phyloP scores from a whole-genome alignment of 768 basidiomycete genomes.

The Suillus americanus region DNA sequence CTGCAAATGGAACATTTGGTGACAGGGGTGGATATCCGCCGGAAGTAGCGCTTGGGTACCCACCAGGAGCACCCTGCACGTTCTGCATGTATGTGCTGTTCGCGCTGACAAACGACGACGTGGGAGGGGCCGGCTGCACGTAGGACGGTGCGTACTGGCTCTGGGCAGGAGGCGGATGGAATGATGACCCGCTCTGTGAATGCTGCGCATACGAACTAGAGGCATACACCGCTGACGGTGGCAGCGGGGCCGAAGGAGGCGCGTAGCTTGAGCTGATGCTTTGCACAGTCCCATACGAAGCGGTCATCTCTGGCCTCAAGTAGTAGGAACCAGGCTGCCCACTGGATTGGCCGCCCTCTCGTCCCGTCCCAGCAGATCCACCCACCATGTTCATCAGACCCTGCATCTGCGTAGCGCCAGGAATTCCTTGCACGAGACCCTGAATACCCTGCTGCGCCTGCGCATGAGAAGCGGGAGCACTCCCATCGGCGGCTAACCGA shows the following conservation, averaged over 20 bases:
- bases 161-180: constrained; percentile 19
- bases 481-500: constrained; percentile 54
- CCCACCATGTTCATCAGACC: constrained; percentile 33
- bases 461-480: constrained; percentile 45
- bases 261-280: constrained; percentile 8
- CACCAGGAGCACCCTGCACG: background rate
- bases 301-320: constrained; percentile 1
- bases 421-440: constrained; percentile 46
- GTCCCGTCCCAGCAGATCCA: constrained; percentile 12
- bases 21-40: background rate
- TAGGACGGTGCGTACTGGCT: constrained; percentile 28
- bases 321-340: constrained; percentile 36
- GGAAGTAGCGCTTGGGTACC: background rate
- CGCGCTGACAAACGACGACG: background rate
- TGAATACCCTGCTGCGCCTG: constrained; percentile 48
- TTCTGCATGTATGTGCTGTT: background rate
- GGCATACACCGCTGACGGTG: constrained; percentile 8
- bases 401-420: constrained; percentile 46
- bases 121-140: constrained; percentile 14
- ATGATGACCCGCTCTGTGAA: background rate
- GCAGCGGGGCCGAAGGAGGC: constrained; percentile 11
- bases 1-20: background rate
- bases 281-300: background rate
- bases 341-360: constrained; percentile 3
- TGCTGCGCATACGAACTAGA: constrained; percentile 15